Evolutionary conservation across 2,329 filamentous ascomycete genomes (phyloP).

Genomic region (Colletotrichum gloeosporioides): DNA sequence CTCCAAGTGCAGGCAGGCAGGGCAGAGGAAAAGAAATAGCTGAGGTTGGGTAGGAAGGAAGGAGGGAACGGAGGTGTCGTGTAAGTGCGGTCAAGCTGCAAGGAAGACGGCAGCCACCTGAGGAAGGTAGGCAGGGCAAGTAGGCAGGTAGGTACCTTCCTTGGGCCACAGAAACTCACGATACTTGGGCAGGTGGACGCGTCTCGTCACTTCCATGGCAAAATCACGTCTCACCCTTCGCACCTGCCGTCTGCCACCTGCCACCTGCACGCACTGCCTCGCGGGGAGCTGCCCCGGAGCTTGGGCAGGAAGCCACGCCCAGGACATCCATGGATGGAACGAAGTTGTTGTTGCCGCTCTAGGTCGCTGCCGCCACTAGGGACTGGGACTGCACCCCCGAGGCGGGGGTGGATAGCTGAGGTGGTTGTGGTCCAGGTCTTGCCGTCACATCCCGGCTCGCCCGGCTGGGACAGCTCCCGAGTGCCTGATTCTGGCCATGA

Average conservation of each 20-base stretch:
- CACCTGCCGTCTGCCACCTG: not conserved
- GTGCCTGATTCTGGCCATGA: not conserved
- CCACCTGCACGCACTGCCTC: slow-evolving; percentile 9
- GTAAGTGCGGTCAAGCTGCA: not conserved
- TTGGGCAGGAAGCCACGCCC: slow-evolving; percentile 6
- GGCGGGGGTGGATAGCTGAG: slow-evolving; percentile 6
- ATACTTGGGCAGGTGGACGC: slow-evolving; percentile 9
- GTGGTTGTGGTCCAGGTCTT: not conserved
- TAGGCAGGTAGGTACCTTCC: not conserved
- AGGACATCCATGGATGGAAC: not conserved
- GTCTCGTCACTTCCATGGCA: not conserved
- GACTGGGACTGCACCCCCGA: not conserved
- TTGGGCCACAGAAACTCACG: not conserved
- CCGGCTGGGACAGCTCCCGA: not conserved
- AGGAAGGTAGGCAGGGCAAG: not conserved
- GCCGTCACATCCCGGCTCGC: not conserved
- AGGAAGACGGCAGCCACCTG: not conserved
- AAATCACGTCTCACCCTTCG: not conserved
- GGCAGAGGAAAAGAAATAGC: not conserved
- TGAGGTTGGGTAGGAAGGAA: not conserved
- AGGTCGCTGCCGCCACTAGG: not conserved
- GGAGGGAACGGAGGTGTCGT: not conserved
- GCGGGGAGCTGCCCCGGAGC: slow-evolving; percentile 11
- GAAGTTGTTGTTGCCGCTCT: not conserved
- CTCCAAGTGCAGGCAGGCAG: not conserved